phyloP scores from a whole-genome alignment of 805 yeast species.

The Candida broadrunensis region DNA sequence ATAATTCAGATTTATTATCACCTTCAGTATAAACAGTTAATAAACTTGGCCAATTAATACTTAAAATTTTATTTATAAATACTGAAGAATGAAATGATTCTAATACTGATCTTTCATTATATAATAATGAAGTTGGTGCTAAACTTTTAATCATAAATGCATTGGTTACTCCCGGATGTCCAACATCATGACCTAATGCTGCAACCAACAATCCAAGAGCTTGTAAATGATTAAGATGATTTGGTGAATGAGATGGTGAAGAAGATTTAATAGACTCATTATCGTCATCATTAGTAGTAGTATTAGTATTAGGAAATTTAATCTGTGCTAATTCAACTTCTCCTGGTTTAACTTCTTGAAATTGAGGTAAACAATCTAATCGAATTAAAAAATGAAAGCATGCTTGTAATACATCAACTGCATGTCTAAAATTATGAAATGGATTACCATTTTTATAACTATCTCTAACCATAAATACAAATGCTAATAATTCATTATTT shows the following conservation, averaged over 20 bases:
- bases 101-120: slow-evolving; percentile 64
- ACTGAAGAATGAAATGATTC: slow-evolving; percentile 80
- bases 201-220: slow-evolving; percentile 66
- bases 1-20: slow-evolving; percentile 12
- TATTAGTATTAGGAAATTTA: neutral
- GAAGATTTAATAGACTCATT: neutral
- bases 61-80: slow-evolving; percentile 43
- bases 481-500: slow-evolving; percentile 48
- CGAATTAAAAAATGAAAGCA: slow-evolving; percentile 61
- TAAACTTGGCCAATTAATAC: slow-evolving; percentile 35
- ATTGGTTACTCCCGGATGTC: slow-evolving; percentile 96
- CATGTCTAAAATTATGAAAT: slow-evolving; percentile 94
- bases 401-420: slow-evolving; percentile 92
- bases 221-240: slow-evolving; percentile 36
- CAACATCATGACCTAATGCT: slow-evolving; percentile 92
- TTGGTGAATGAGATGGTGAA: neutral
- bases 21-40: slow-evolving; percentile 15
- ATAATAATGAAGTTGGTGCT: slow-evolving; percentile 63
- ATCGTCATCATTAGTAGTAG: neutral
- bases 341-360: slow-evolving; percentile 12
- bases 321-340: neutral
- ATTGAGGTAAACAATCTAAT: slow-evolving; percentile 36
- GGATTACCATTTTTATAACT: slow-evolving; percentile 83
- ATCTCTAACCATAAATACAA: slow-evolving; percentile 68
- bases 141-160: slow-evolving; percentile 56